These are phyloP conservation scores for Pichia occidentalis DNA, from an alignment of 805 yeast species.

Conservation along the genomic window DNA sequence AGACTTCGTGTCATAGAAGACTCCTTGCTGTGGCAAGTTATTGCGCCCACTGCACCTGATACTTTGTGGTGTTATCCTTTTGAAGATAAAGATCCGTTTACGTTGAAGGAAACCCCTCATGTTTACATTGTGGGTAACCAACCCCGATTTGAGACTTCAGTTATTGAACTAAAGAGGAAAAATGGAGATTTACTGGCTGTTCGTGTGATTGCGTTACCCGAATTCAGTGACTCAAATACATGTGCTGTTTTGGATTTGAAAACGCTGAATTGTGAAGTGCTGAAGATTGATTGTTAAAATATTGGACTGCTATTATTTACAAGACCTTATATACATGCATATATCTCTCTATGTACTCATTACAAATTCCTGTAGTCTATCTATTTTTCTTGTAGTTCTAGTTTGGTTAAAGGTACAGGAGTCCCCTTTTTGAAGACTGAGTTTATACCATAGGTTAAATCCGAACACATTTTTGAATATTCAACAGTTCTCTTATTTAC, in stretches of 20 bases:
- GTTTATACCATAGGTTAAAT: slow-evolving; percentile 51
- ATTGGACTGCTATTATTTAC: slow-evolving; percentile 1
- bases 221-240: slow-evolving; percentile 59
- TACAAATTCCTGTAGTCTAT: too few species aligned
- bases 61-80: slow-evolving; percentile 88
- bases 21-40: slow-evolving; percentile 75
- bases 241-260: slow-evolving; percentile 54
- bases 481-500: slow-evolving; percentile 34
- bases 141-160: slow-evolving; percentile 46
- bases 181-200: slow-evolving; percentile 30
- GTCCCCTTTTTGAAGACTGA: slow-evolving; percentile 31
- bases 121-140: slow-evolving; percentile 86
- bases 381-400: slow-evolving; percentile 12
- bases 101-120: slow-evolving; percentile 74
- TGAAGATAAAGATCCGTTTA: slow-evolving; percentile 70
- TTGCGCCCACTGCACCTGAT: slow-evolving; percentile 94
- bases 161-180: slow-evolving; percentile 32
- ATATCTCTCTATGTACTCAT: slow-evolving; percentile 4
- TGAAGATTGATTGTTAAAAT: slow-evolving; percentile 28
- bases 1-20: slow-evolving; percentile 55
- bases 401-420: slow-evolving; percentile 27
- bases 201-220: slow-evolving; percentile 62
- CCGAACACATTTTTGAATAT: slow-evolving; percentile 49
- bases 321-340: neutral
- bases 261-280: slow-evolving; percentile 47